Conservation (phyloP, 208 protist species). For the Naegleria lovaniensis region DNA sequence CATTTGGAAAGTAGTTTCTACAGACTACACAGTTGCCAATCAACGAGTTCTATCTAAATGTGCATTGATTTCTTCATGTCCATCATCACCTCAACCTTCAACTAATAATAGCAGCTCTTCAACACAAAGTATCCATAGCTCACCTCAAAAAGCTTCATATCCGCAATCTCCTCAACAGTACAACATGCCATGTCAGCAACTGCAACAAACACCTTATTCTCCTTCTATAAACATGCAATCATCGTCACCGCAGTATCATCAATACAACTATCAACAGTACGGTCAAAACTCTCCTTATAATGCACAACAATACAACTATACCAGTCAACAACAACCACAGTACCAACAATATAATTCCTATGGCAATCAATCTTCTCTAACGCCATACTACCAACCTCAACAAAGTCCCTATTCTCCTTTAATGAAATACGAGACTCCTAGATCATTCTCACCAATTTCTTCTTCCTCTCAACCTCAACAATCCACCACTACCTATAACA, state of each 20-base stretch:
- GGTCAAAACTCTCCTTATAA: neutral
- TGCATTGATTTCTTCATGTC: neutral
- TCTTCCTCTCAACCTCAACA: neutral
- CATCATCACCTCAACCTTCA: neutral
- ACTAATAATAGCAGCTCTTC: neutral
- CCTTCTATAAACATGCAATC: no score
- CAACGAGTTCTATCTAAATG: neutral
- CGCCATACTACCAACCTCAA: no score
- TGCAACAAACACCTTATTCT: no score
- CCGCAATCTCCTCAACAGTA: neutral
- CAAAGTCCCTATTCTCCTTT: neutral
- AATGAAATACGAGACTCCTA: neutral
- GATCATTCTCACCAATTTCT: neutral
- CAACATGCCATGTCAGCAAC: neutral
- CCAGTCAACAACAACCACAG: neutral
- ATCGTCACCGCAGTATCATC: no score
- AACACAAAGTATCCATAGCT: neutral
- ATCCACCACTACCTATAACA: neutral
- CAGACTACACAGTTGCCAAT: neutral
- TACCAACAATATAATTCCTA: neutral
- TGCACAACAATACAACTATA: neutral
- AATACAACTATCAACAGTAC: neutral
- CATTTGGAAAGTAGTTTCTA: neutral
- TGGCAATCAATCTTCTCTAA: no score
- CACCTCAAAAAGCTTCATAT: neutral